Evolutionary conservation across 352 stramenopile genomes (phyloP).

Genomic region (Globisporangium cystogenes): DNA sequence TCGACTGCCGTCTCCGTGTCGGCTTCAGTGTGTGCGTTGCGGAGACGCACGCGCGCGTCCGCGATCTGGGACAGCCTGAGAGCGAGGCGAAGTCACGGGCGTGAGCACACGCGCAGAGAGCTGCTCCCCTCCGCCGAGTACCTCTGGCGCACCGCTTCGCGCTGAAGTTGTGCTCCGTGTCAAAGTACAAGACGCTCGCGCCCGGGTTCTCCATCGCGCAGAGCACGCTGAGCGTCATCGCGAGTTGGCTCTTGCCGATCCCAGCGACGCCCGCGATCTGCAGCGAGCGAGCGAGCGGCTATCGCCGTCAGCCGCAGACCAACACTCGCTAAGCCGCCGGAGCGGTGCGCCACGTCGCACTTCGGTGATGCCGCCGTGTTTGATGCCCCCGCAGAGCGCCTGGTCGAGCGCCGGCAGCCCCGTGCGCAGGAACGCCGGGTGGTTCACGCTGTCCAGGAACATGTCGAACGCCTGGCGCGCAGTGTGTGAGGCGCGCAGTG

Average conservation of each 20-base stretch:
- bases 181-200: constrained; percentile 55
- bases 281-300: neutral
- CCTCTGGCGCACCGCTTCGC: constrained; percentile 36
- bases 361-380: constrained; percentile 46
- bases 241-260: constrained; percentile 73
- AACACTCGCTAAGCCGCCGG: no score
- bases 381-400: constrained; percentile 57
- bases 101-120: neutral
- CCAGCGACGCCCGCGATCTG: constrained; percentile 65
- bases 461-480: constrained; percentile 58
- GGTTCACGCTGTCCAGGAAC: constrained; percentile 69
- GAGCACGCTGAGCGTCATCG: constrained; percentile 67
- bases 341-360: constrained; percentile 9
- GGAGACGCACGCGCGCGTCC: constrained; percentile 21
- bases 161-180: constrained; percentile 70
- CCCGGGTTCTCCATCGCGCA: constrained; percentile 63
- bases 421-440: constrained; percentile 58
- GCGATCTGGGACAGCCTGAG: constrained; percentile 48
- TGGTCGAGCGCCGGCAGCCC: constrained; percentile 54
- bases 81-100: neutral
- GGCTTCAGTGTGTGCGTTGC: constrained; percentile 7
- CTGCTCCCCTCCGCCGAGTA: no score
- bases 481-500: neutral
- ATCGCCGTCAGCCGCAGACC: no score
- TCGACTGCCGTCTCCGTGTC: constrained; percentile 18